Evolutionary conservation across 805 yeast genomes (phyloP).

Genomic region (Barnettozyma vustinii): DNA sequence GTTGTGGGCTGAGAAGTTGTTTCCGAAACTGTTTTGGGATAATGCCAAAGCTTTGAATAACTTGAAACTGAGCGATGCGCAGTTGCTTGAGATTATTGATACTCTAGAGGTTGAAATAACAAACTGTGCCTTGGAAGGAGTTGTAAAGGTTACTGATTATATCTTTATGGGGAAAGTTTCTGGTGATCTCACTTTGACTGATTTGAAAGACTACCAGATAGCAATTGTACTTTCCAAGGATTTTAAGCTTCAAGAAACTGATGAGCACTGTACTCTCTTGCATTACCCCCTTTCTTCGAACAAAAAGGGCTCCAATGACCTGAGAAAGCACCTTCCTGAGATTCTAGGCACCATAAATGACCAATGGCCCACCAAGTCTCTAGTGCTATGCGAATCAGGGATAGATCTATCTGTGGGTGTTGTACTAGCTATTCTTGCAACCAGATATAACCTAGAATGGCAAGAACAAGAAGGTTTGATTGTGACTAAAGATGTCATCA

Average conservation of each 20-base stretch:
- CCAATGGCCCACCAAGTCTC: background rate
- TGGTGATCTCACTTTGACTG: background rate
- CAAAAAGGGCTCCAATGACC: conserved; percentile 63
- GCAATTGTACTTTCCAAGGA: conserved; percentile 11
- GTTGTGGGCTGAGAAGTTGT: conserved; percentile 62
- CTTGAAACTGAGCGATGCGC: conserved; percentile 26
- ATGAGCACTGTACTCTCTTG: conserved; percentile 1
- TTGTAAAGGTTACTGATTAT: conserved; percentile 13
- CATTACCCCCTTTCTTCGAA: conserved; percentile 31
- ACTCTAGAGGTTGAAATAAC: background rate
- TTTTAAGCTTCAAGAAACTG: background rate
- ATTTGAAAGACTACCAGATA: conserved; percentile 3
- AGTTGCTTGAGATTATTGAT: conserved; percentile 19
- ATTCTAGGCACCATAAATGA: conserved; percentile 30
- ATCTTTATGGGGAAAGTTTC: conserved; percentile 23
- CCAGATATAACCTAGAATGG: conserved; percentile 41
- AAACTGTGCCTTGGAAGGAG: conserved; percentile 5
- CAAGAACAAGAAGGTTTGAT: conserved; percentile 12
- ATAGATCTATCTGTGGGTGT: conserved; percentile 64
- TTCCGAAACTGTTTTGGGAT: conserved; percentile 55
- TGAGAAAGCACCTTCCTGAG: conserved; percentile 43
- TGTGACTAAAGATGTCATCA: conserved; percentile 46
- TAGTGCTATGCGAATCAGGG: conserved; percentile 59
- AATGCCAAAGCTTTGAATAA: conserved; percentile 28
- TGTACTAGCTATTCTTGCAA: conserved; percentile 46